Conservation (phyloP, 1,284 basidiomycete species). For the Sphaerobolus stellatus region DNA sequence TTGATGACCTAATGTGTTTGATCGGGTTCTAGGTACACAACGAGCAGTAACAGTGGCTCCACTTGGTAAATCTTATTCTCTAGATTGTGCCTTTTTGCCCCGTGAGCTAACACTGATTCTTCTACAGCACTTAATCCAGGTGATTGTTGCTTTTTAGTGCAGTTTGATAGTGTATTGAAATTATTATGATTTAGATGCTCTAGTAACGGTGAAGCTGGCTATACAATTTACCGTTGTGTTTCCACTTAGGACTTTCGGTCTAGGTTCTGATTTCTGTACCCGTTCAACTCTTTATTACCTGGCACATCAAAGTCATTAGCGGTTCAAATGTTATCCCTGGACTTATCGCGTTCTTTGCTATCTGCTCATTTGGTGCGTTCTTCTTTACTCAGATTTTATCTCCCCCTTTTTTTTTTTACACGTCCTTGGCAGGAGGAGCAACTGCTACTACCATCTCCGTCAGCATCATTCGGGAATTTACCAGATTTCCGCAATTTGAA, state of each 20-base stretch:
- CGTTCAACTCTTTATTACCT: constrained; percentile 54
- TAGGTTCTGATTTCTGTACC: constrained; percentile 50
- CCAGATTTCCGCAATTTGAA: constrained; percentile 42
- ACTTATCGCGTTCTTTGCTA: constrained; percentile 37
- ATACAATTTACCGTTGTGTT: neutral
- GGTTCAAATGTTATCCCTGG: constrained; percentile 38
- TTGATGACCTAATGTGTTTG: neutral
- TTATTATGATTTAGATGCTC: constrained; percentile 16
- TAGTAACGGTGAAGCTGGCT: constrained; percentile 22
- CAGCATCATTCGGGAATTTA: constrained; percentile 37
- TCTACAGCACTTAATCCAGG: too few species aligned
- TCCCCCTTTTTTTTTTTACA: too few species aligned
- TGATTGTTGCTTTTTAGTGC: too few species aligned
- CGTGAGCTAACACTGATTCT: too few species aligned
- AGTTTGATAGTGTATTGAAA: too few species aligned
- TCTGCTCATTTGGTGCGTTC: constrained; percentile 38
- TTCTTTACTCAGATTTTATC: neutral
- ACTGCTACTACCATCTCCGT: constrained; percentile 41
- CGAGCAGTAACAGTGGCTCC: neutral
- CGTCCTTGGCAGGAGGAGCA: constrained; percentile 39
- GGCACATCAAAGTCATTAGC: constrained; percentile 46
- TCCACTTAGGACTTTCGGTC: neutral
- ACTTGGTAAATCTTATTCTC: neutral
- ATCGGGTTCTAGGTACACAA: neutral
- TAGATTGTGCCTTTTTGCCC: neutral